Evolutionary conservation across 2,329 filamentous ascomycete genomes (phyloP).

Genomic region (Microcera coccophila): DNA sequence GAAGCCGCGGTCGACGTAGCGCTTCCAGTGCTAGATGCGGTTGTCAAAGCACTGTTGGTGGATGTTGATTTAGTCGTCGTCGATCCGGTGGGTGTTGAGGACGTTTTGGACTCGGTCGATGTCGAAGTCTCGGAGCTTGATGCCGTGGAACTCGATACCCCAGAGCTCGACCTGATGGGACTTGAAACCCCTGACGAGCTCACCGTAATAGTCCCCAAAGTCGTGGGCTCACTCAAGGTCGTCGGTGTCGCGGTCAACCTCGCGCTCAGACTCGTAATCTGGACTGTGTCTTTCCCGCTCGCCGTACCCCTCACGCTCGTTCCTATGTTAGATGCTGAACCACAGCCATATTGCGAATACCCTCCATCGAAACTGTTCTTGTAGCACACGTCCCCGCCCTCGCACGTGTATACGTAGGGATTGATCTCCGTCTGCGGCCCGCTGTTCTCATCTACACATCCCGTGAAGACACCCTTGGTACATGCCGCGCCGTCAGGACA

Average conservation of each 20-base stretch:
- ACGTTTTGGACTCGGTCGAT: not conserved
- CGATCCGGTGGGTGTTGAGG: slow-evolving; percentile 2
- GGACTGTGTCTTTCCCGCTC: slow-evolving; percentile 35
- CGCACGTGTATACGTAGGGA: slow-evolving; percentile 55
- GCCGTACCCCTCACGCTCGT: slow-evolving; percentile 47
- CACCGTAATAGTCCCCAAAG: slow-evolving; percentile 30
- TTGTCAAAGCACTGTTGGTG: slow-evolving; percentile 10
- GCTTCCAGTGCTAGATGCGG: slow-evolving; percentile 16
- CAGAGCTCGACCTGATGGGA: not conserved
- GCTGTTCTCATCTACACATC: slow-evolving; percentile 52
- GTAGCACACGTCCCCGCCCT: slow-evolving; percentile 51
- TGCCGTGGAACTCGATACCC: slow-evolving; percentile 9
- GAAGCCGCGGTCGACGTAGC: slow-evolving; percentile 20
- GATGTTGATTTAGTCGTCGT: slow-evolving; percentile 8
- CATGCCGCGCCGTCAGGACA: slow-evolving; percentile 52
- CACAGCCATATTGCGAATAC: slow-evolving; percentile 56
- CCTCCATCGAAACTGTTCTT: slow-evolving; percentile 53
- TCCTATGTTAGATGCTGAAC: slow-evolving; percentile 43
- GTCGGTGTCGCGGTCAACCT: slow-evolving; percentile 38
- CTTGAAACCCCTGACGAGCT: not conserved
- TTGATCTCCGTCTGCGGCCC: slow-evolving; percentile 48
- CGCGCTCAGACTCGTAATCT: slow-evolving; percentile 39
- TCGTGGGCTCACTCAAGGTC: slow-evolving; percentile 39
- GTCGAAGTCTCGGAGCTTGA: slow-evolving; percentile 14
- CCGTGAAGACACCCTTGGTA: slow-evolving; percentile 54